phyloP scores from a whole-genome alignment of 2,329 filamentous ascomycete species.

The Aphanoascus verrucosus region DNA sequence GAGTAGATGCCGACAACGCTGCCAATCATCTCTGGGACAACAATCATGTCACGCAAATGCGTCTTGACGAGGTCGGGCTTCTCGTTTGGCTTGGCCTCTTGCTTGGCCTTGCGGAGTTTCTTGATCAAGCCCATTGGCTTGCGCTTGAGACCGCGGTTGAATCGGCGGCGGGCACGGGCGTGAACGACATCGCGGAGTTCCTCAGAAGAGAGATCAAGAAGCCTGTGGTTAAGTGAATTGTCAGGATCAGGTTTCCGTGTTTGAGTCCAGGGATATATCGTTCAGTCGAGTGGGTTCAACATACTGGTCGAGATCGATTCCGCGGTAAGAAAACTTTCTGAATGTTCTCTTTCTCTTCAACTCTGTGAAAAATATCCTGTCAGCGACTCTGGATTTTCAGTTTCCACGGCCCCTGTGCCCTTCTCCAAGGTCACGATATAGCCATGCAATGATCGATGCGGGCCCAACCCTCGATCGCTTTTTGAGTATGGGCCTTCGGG shows the following conservation, averaged over 20 bases:
- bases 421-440: neutral
- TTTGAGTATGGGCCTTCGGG: neutral
- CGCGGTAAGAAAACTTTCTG: slow-evolving; percentile 99
- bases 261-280: neutral
- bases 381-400: slow-evolving; percentile 16
- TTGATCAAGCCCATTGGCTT: slow-evolving; percentile 99
- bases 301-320: slow-evolving; percentile 98
- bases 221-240: slow-evolving; percentile 47
- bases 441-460: neutral
- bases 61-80: slow-evolving; percentile 99
- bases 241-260: neutral
- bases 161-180: slow-evolving; percentile 93
- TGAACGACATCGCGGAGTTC: slow-evolving; percentile 99
- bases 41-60: slow-evolving; percentile 98
- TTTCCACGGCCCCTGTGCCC: neutral
- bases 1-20: slow-evolving; percentile 98
- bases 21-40: slow-evolving; percentile 99
- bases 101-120: slow-evolving; percentile 99
- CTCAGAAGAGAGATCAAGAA: slow-evolving; percentile 96
- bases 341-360: slow-evolving; percentile 99
- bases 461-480: neutral
- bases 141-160: slow-evolving; percentile 99
- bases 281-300: slow-evolving; percentile 31
- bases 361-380: slow-evolving; percentile 46
- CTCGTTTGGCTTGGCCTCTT: slow-evolving; percentile 98